Evolutionary conservation across 441 rosid species (phyloP).

Genomic region (Macaranga tanarius): DNA sequence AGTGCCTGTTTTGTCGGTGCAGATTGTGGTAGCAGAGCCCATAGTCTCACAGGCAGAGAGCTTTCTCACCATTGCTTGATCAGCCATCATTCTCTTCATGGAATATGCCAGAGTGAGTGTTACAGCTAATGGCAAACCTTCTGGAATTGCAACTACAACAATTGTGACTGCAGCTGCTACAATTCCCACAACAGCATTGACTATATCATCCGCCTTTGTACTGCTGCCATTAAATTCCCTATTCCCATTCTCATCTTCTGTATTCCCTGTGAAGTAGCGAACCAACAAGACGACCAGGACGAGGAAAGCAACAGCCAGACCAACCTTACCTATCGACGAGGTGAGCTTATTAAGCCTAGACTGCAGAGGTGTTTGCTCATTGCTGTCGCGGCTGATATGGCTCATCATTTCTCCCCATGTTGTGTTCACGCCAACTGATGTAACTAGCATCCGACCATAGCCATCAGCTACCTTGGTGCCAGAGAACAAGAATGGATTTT

Average conservation of each 20-base stretch:
- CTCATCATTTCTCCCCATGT: conserved; percentile 54
- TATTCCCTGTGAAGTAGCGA: conserved; percentile 45
- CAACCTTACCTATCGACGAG: conserved; percentile 38
- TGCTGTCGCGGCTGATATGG: conserved; percentile 25
- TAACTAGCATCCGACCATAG: conserved; percentile 38
- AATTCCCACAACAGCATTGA: conserved; percentile 34
- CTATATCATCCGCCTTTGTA: conserved; percentile 33
- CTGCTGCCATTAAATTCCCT: conserved; percentile 26
- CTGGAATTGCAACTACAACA: conserved; percentile 51
- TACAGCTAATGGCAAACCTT: conserved; percentile 55
- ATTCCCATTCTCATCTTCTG: conserved; percentile 37
- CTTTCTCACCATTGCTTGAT: conserved; percentile 45
- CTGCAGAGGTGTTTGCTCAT: conserved; percentile 44
- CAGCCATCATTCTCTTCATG: conserved; percentile 52
- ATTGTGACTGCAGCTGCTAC: conserved; percentile 47
- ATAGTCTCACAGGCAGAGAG: conserved; percentile 46
- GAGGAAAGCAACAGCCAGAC: conserved; percentile 40
- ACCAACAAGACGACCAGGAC: conserved; percentile 41
- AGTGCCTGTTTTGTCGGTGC: conserved; percentile 48
- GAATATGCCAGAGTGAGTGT: conserved; percentile 50
- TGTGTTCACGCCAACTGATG: conserved; percentile 43
- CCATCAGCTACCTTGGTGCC: conserved; percentile 49
- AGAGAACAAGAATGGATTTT: conserved; percentile 36
- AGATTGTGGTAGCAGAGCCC: conserved; percentile 47
- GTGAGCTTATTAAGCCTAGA: conserved; percentile 41